Conservation (phyloP, 345 rosid genomes). For the Lenwebbia sp. region DNA sequence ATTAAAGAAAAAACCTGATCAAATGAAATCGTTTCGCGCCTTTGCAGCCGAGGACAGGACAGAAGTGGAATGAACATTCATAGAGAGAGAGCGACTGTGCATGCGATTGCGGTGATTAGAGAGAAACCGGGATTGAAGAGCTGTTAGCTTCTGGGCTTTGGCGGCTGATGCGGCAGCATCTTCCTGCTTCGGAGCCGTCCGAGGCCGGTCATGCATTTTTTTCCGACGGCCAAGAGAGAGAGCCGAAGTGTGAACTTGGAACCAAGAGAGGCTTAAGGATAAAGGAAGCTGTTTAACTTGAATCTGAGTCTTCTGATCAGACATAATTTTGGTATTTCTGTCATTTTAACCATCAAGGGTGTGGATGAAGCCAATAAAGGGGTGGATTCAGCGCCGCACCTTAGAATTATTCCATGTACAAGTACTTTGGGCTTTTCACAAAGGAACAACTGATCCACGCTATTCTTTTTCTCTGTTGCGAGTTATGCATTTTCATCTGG, state of each 20-base stretch:
- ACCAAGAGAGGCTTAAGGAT: background rate
- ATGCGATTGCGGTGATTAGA: slow-evolving; percentile 47
- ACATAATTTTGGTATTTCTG: background rate
- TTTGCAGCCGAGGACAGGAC: too few relatives aligned
- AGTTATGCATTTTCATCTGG: background rate
- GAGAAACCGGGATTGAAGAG: slow-evolving; percentile 62
- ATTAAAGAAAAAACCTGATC: background rate
- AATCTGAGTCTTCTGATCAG: background rate
- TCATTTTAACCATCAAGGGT: background rate
- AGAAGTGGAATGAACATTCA: too few relatives aligned
- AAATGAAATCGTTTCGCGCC: background rate
- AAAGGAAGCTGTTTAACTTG: background rate
- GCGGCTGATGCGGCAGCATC: slow-evolving; percentile 56
- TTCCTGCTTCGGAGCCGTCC: slow-evolving; percentile 46
- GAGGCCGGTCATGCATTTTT: slow-evolving; percentile 81
- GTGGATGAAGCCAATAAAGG: background rate
- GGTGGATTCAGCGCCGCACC: background rate
- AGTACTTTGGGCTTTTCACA: background rate
- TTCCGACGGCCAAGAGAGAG: background rate
- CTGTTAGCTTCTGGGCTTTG: slow-evolving; percentile 54
- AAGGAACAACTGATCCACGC: background rate
- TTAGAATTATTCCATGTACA: background rate
- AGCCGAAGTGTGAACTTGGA: background rate
- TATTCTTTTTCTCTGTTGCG: background rate
- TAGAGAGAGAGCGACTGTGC: slow-evolving; percentile 11